Conservation (phyloP, 2,329 filamentous ascomycete genomes). For the Ophiocordyceps camponoti-saundersi region DNA sequence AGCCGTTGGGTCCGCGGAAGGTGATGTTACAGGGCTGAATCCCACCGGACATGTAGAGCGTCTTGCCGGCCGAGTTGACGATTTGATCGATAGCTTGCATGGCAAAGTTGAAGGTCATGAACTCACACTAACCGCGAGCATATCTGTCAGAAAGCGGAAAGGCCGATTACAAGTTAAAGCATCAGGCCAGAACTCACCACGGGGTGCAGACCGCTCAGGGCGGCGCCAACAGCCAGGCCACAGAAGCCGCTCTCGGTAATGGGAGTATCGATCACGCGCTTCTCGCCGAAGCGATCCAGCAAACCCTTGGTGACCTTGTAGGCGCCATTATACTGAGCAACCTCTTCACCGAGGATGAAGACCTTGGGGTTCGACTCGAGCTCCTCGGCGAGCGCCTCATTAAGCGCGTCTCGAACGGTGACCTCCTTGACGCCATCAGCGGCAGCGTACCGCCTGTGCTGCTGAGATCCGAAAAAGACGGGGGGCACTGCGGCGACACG, state of each 20-base stretch:
- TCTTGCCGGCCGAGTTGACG: conserved; percentile 98
- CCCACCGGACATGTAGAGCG: conserved; percentile 98
- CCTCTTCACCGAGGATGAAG: conserved; percentile 92
- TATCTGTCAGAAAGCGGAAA: background rate
- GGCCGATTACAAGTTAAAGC: background rate
- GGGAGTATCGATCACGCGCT: conserved; percentile 93
- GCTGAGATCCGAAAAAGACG: conserved; percentile 21
- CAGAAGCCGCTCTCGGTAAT: conserved; percentile 96
- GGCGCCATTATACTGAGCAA: conserved; percentile 98
- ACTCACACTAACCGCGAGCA: conserved; percentile 56
- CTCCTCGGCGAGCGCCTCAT: conserved; percentile 96
- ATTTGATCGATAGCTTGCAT: conserved; percentile 99
- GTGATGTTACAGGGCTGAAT: conserved; percentile 99
- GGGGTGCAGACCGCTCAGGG: conserved; percentile 83
- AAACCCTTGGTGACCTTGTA: conserved; percentile 99
- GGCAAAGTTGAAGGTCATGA: conserved; percentile 99
- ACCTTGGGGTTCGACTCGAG: conserved; percentile 89
- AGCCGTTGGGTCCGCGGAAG: conserved; percentile 97
- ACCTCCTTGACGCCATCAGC: conserved; percentile 70
- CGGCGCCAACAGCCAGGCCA: conserved; percentile 87
- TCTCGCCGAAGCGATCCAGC: conserved; percentile 90
- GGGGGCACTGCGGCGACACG: conserved; percentile 12
- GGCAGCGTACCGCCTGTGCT: conserved; percentile 37
- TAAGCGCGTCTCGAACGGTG: conserved; percentile 91
- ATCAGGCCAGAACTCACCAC: conserved; percentile 46